A percentile compares a stretch with the other conserved stretches of the same genome.
phyloP scores from a whole-genome alignment of 306 rosid species.

The Prunus mira region DNA sequence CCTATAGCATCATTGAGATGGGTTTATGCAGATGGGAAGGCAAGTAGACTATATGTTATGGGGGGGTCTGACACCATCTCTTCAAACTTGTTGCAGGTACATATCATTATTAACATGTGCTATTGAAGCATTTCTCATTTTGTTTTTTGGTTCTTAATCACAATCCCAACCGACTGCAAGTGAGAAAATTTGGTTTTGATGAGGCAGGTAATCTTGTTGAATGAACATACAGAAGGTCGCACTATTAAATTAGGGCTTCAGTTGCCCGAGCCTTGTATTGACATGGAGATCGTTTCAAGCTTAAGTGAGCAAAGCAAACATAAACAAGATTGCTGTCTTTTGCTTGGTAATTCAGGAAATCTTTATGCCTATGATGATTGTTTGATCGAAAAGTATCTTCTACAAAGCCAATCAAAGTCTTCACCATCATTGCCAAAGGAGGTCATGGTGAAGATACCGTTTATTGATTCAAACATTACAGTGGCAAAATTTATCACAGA shows the following conservation, averaged over 20 bases:
- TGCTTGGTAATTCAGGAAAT: conserved; percentile 75
- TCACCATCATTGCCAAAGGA: conserved; percentile 64
- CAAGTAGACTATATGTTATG: conserved; percentile 64
- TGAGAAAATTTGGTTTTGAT: background rate
- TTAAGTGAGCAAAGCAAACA: conserved; percentile 67
- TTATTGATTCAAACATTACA: conserved; percentile 64
- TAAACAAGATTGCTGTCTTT: conserved; percentile 54
- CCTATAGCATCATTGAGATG: conserved; percentile 68
- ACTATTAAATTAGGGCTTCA: conserved; percentile 68
- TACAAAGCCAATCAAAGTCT: conserved; percentile 68
- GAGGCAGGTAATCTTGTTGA: conserved; percentile 70
- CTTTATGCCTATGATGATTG: conserved; percentile 68
- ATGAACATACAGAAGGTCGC: conserved; percentile 73
- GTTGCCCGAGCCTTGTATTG: conserved; percentile 57
- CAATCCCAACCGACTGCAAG: background rate
- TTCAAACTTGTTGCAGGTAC: conserved; percentile 66
- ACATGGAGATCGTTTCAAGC: conserved; percentile 68
- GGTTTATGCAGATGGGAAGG: conserved; percentile 73
- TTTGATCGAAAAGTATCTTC: conserved; percentile 63
- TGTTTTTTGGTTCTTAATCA: background rate
- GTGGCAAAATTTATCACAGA: conserved; percentile 57
- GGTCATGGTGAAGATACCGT: conserved; percentile 68
- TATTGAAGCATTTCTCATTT: background rate
- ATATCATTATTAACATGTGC: background rate
- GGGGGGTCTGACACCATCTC: conserved; percentile 60